phyloP scores from a whole-genome alignment of 2,329 filamentous ascomycete genomes.

The Penicillium verrucosum region DNA sequence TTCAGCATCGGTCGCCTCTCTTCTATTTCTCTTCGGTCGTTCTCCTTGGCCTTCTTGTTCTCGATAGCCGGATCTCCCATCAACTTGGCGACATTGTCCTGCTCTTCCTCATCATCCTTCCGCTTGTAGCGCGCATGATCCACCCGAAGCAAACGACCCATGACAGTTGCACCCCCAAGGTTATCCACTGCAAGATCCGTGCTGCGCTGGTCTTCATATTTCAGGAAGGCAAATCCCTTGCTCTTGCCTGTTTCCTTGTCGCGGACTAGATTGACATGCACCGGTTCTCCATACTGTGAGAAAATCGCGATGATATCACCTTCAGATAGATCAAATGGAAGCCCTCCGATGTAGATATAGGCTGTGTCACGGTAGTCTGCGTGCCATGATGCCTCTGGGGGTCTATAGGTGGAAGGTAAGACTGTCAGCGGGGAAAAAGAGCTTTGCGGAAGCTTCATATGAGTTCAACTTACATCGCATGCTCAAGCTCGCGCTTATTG shows the following conservation, averaged over 20 bases:
- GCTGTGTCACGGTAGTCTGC: constrained; percentile 96
- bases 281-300: constrained; percentile 93
- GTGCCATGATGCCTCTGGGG: constrained; percentile 89
- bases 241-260: constrained; percentile 97
- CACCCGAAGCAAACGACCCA: constrained; percentile 76
- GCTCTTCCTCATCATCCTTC: constrained; percentile 65
- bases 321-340: constrained; percentile 89
- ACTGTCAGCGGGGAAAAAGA: constrained; percentile 6
- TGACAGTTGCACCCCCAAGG: constrained; percentile 77
- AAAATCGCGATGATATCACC: constrained; percentile 96
- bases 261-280: constrained; percentile 84
- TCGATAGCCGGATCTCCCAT: constrained; percentile 45
- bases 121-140: constrained; percentile 92
- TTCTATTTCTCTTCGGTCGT: constrained; percentile 43
- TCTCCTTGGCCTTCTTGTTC: constrained; percentile 32
- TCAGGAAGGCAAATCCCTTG: constrained; percentile 90
- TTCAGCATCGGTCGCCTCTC: constrained; percentile 63
- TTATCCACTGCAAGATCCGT: constrained; percentile 97
- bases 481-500: constrained; percentile 91
- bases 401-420: constrained; percentile 47
- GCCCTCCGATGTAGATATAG: constrained; percentile 91
- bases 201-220: constrained; percentile 96
- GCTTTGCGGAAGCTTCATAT: constrained; percentile 1
- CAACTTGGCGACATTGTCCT: constrained; percentile 48
- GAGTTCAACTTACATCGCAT: constrained; percentile 64